Conservation (phyloP, 2,329 filamentous ascomycete species). For the Aquanectria penicillioides region DNA sequence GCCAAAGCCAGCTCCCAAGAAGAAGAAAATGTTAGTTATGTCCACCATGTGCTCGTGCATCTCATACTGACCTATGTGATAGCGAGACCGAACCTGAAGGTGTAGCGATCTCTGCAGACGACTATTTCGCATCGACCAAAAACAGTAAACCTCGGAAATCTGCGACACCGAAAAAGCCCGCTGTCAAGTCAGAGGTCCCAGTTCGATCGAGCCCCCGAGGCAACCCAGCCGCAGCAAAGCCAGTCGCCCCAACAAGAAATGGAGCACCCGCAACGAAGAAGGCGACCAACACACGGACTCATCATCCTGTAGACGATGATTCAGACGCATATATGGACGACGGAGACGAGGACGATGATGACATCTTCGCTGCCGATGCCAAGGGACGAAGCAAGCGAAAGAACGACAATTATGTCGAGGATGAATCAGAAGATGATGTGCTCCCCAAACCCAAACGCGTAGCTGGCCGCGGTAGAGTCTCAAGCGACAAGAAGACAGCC, state of each 20-base stretch:
- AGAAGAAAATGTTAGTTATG: constrained; percentile 63
- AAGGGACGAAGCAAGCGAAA: constrained; percentile 73
- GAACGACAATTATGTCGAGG: constrained; percentile 79
- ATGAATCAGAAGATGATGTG: constrained; percentile 77
- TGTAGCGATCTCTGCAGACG: constrained; percentile 63
- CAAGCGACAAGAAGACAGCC: constrained; percentile 30
- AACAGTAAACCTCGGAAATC: constrained; percentile 50
- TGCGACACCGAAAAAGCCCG: constrained; percentile 53
- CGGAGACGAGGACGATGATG: constrained; percentile 76
- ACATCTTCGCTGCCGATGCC: constrained; percentile 82
- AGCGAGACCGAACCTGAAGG: constrained; percentile 58
- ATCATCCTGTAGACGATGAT: constrained; percentile 60
- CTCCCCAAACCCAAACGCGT: constrained; percentile 68
- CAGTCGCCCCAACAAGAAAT: constrained; percentile 43
- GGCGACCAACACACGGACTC: constrained; percentile 53
- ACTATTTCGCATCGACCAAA: constrained; percentile 65
- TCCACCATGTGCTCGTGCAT: not conserved
- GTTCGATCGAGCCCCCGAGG: constrained; percentile 64
- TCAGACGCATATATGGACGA: constrained; percentile 73
- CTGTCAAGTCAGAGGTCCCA: constrained; percentile 54
- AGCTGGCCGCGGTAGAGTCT: constrained; percentile 54
- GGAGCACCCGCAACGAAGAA: constrained; percentile 48
- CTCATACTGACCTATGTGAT: constrained; percentile 19
- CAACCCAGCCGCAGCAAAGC: constrained; percentile 51
- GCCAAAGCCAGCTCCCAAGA: constrained; percentile 59